Conservation (phyloP, 208 protist species). For the Crithidia acanthocephali region DNA sequence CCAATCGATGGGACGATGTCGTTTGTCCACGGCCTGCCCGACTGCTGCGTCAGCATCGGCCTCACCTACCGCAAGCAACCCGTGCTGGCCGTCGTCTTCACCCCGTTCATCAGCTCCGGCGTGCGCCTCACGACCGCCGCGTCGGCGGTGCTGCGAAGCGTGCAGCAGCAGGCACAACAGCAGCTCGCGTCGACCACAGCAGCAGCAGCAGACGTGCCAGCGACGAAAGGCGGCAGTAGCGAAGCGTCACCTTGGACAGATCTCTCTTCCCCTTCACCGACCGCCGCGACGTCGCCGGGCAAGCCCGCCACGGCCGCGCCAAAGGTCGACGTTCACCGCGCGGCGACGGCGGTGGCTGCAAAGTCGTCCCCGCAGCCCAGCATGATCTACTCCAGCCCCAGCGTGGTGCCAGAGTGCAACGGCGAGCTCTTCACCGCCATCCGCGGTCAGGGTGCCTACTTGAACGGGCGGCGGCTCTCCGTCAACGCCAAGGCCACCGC, state of each 20-base stretch:
- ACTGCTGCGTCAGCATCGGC: conserved; percentile 83
- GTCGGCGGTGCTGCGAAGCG: conserved; percentile 13
- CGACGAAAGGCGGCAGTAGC: background rate
- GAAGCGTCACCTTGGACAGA: background rate
- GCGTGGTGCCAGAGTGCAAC: conserved; percentile 34
- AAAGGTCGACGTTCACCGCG: background rate
- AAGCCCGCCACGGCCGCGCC: background rate
- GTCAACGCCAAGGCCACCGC: conserved; percentile 30
- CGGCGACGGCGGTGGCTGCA: background rate
- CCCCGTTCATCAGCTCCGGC: conserved; percentile 49
- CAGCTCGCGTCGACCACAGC: background rate
- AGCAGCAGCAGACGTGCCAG: background rate
- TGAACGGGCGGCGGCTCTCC: conserved; percentile 59
- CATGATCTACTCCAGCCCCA: conserved; percentile 10
- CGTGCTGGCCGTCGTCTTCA: conserved; percentile 75
- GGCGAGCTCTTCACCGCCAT: conserved; percentile 81
- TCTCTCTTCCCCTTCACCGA: too few species aligned
- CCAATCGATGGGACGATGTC: conserved; percentile 82
- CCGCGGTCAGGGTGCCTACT: conserved; percentile 56
- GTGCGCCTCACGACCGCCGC: conserved; percentile 31
- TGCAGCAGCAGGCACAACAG: conserved; percentile 32
- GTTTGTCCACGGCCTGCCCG: conserved; percentile 72
- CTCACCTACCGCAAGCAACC: conserved; percentile 52
- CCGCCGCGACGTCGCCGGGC: too few species aligned
- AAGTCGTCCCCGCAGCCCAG: background rate